Percentiles rank a stretch among this genome's conserved stretches.
Conservation (phyloP, 2,329 filamentous ascomycete species). For the Zasmidium citrigriseum region DNA sequence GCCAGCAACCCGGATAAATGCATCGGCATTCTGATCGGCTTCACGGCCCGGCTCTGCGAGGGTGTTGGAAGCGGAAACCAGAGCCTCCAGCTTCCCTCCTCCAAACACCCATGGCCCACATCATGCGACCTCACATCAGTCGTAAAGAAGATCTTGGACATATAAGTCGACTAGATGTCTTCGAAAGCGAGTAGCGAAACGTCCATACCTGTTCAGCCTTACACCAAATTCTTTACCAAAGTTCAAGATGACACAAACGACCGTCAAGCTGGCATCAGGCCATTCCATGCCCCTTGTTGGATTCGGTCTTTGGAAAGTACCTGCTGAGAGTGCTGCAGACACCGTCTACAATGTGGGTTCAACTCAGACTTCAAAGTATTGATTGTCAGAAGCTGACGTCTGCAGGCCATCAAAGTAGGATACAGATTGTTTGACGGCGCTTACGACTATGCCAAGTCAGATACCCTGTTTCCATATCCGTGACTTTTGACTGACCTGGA, state of each 20-base stretch:
- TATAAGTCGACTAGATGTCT: no score
- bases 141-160: no score
- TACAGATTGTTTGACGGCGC: conserved; percentile 60
- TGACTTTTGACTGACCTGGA: neutral
- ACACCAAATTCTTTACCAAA: no score
- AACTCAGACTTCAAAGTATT: no score
- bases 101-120: neutral
- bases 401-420: conserved; percentile 52
- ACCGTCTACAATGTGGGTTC: conserved; percentile 64
- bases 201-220: no score
- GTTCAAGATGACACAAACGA: neutral
- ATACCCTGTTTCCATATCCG: no score
- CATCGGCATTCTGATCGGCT: neutral
- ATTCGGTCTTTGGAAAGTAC: conserved; percentile 78
- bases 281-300: conserved; percentile 68
- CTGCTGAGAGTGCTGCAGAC: conserved; percentile 66
- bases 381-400: neutral
- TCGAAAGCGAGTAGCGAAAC: no score
- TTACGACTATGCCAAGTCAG: conserved; percentile 58
- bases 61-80: neutral
- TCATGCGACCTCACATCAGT: no score
- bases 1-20: no score
- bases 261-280: conserved; percentile 20
- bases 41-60: neutral
- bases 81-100: neutral